Base-by-base conservation (phyloP, 2,329 filamentous ascomycete species). In the Pseudocercospora eumusae region DNA sequence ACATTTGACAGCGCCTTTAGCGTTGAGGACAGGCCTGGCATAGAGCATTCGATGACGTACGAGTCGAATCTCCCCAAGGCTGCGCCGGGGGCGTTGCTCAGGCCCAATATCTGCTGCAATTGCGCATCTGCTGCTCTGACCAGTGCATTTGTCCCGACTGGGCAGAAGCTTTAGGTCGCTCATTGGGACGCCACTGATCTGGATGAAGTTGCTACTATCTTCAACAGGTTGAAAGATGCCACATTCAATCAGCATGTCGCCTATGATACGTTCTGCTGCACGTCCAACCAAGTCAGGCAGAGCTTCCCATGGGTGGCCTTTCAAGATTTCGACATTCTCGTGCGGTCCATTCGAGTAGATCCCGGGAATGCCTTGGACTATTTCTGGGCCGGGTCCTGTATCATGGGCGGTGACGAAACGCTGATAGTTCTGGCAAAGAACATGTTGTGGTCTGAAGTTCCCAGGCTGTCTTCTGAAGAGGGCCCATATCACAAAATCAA, bases 41-140 rank as follows among this genome's bases (percentile, higher is more conserved):
- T 97, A 98, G 55, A 98, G 82, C 81, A 97, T 96, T 20, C 92
- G 86, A 71, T 86, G 92, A 63, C 93, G 87, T 52, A 93, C 85
- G 70, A 99, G 89, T 1, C 81, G 78, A 61, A 98, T 92, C 23
- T 72, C 67, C 7, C 69, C 66, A 1, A 68, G 55, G 6, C 66
- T 63, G 27, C 66, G 63, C 20, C 40, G 10, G 15, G 5, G 1
- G 23, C 47, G 20, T 25, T 54, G 52, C 20, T 28, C 10, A 15
- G 10, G 28, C 15, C n/a, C 27, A 21, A 23, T 18, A 4, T 11
- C 44, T 47, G 47, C 15, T 13, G 8, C 10, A 21, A 9, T 45
- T 9, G 23, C 7, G 28, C n/a, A 3, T 49, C 11, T 21, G 18
- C 4, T 27, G 27, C n/a, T 18, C 10, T 50, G 18, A 7, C 6